These are phyloP conservation scores for Coemansia sp. DNA, from an alignment of 192 early-diverging fungal genomes.

Conservation along the genomic window DNA sequence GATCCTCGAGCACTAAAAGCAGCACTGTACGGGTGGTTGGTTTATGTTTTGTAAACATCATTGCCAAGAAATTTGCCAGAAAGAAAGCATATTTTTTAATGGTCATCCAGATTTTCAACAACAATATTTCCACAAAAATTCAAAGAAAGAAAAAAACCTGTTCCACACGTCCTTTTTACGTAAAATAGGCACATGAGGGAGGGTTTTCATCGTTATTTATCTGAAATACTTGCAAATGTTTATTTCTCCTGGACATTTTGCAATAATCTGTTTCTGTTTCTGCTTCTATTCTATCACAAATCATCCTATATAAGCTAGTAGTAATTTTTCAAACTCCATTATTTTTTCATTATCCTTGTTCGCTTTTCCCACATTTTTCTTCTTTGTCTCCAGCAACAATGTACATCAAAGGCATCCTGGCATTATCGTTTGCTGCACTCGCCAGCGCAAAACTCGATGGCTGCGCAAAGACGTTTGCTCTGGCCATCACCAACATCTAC, in stretches of 20 bases:
- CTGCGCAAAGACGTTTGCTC: constrained; percentile 44
- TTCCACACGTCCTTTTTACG: no score
- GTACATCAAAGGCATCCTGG: not conserved
- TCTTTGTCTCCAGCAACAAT: not conserved
- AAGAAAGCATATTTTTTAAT: not conserved
- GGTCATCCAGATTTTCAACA: not conserved
- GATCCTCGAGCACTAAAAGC: not conserved
- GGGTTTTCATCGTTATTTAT: no score
- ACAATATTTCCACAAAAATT: not conserved
- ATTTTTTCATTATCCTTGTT: no score
- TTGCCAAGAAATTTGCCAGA: not conserved
- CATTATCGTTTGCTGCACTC: not conserved
- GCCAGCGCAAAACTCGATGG: constrained; percentile 20
- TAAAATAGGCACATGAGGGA: no score
- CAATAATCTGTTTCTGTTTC: no score
- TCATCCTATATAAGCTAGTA: no score
- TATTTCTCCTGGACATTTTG: no score
- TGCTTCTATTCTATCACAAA: no score
- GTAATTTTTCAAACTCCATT: no score
- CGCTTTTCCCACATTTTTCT: not conserved
- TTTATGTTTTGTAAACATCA: not conserved
- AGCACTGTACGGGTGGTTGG: not conserved
- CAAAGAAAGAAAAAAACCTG: no score
- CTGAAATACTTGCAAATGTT: no score
- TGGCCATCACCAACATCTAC: constrained; percentile 53